Percentiles rank a stretch among this genome's conserved stretches.
Conservation (phyloP, 2,329 filamentous ascomycete species). For the Sporothrix sp. region DNA sequence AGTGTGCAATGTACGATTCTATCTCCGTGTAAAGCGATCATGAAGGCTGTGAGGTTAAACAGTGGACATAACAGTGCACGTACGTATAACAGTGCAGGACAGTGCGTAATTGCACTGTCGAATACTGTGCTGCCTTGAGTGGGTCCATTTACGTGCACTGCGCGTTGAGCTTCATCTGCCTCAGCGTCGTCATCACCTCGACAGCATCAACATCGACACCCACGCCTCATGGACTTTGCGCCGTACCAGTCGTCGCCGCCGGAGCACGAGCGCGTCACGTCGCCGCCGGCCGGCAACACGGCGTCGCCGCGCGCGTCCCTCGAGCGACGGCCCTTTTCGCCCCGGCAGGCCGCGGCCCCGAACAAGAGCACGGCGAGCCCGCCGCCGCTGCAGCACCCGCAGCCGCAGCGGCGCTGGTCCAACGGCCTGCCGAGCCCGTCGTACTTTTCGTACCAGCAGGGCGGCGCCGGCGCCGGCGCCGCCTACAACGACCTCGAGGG, state of each 20-base stretch:
- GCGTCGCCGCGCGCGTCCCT: constrained; percentile 49
- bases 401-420: constrained; percentile 48
- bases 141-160: too few species aligned
- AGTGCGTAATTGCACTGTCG: neutral
- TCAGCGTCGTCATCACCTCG: too few species aligned
- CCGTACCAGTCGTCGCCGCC: constrained; percentile 92
- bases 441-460: constrained; percentile 22
- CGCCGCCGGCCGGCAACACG: constrained; percentile 39
- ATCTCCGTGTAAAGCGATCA: constrained; percentile 4
- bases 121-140: constrained; percentile 12
- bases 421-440: constrained; percentile 30
- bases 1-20: constrained; percentile 10
- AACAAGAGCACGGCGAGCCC: constrained; percentile 30
- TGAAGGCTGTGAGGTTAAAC: too few species aligned
- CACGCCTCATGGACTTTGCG: constrained; percentile 70
- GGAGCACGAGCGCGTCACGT: constrained; percentile 72
- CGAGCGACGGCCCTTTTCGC: constrained; percentile 47
- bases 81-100: neutral
- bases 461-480: constrained; percentile 15
- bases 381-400: constrained; percentile 41
- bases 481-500: constrained; percentile 16
- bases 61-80: neutral
- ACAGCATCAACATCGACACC: neutral
- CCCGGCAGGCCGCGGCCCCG: constrained; percentile 34
- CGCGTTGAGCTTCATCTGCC: too few species aligned